Evolutionary conservation across 192 early-diverging fungal genomes (phyloP), one percentile per base, ranked within the genome.

Genomic region (Backusella westeae): DNA sequence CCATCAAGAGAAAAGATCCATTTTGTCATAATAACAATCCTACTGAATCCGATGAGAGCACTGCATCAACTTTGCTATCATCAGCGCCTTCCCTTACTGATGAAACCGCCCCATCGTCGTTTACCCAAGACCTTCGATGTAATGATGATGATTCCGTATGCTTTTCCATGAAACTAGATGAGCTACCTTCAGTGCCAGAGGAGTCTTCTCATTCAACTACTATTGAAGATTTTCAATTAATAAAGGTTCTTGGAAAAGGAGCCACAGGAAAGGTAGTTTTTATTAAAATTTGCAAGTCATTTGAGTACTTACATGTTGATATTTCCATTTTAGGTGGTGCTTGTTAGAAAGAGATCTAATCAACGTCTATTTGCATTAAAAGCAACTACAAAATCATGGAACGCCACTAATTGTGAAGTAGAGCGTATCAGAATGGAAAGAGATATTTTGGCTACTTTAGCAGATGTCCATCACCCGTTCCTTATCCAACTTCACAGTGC

Each of bases 401-500:
- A 93, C 19, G 82, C 96, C n/a, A 87, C 94, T 72, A 83, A 87
- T 39, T 91, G 96, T 69, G 92, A 92, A 75, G 90, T 93, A 19
- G 85, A 89, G 15, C 91, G 96, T 77, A 97, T 95, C 1, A 88
- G 86, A 79, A 93, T 92, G 71, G 97, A 99, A 80, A 87, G 96
- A 34, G 87, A 90, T 53, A 95, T 99, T 63, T 85, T 99, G 0
- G 85, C 83, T 15, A 81, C 81, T 3, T 74, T 89, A 26, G 91
- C 94, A 12, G 86, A 87, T 32, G 89, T 95, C 34, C 86, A 88
- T n/a, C 95, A 98, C 76, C 96, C 97, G 5, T 97, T 96, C 86
- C 85, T 98, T 46, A 93, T 98, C 69, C 93, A 90, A 67, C 89
- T 99, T 6, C 89, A 91, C 78, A 94, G 91, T 66, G 94, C 96